phyloP scores from a whole-genome alignment of 106 monocot species.

The Dioscorea alata region DNA sequence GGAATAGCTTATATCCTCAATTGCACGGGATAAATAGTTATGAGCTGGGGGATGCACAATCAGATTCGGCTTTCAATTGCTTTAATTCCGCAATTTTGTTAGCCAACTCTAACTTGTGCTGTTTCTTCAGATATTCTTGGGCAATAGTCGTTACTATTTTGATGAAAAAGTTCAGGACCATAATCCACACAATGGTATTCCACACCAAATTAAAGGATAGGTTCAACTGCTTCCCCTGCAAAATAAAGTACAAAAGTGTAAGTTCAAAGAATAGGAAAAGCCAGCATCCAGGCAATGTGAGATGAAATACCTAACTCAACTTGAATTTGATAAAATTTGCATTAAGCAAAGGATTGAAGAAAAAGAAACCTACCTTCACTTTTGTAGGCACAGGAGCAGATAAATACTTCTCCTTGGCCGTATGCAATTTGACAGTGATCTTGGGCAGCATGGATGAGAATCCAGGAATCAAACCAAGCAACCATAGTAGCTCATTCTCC shows the following conservation, averaged over 20 bases:
- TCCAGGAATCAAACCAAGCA: constrained; percentile 35
- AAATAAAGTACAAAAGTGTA: constrained; percentile 1
- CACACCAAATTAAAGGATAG: constrained; percentile 70
- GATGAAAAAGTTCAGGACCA: constrained; percentile 69
- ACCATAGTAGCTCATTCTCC: constrained; percentile 57
- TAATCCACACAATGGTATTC: constrained; percentile 79
- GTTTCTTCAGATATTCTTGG: constrained; percentile 53
- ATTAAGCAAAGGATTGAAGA: background rate
- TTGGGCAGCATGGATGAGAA: constrained; percentile 36
- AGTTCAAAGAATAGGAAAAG: background rate
- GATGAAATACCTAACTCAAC: background rate
- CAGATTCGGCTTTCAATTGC: background rate
- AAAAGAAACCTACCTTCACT: constrained; percentile 26
- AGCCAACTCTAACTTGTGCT: constrained; percentile 57
- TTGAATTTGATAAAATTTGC: background rate
- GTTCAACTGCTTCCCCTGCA: constrained; percentile 70
- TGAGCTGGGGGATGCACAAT: constrained; percentile 1
- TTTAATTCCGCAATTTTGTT: constrained; percentile 15
- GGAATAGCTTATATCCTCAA: no score
- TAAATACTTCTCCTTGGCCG: constrained; percentile 44
- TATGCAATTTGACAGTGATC: constrained; percentile 40
- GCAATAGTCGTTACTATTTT: constrained; percentile 81
- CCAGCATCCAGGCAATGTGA: background rate
- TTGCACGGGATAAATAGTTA: no score
- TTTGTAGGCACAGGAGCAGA: constrained; percentile 17